Evolutionary conservation across 2,329 filamentous ascomycete genomes (phyloP).

Genomic region (Rosellinia necatrix): DNA sequence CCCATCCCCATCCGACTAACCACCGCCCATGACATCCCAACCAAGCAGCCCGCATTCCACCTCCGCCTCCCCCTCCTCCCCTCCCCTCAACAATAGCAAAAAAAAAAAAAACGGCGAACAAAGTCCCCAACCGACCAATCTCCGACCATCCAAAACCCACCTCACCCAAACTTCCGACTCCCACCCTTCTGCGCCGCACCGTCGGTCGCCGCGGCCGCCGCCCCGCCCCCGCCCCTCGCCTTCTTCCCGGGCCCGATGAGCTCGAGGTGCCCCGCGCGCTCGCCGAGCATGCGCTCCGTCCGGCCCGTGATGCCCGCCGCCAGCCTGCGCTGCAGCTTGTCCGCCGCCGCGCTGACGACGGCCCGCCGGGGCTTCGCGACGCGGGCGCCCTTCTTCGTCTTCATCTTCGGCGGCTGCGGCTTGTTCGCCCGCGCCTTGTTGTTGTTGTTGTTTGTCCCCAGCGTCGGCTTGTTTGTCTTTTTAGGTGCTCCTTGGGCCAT

Average conservation of each 20-base stretch:
- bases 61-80: too few species aligned
- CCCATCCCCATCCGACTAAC: background rate
- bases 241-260: constrained; percentile 57
- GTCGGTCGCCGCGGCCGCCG: too few species aligned
- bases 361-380: constrained; percentile 51
- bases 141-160: background rate
- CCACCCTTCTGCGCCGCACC: constrained; percentile 49
- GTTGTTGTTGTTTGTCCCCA: too few species aligned
- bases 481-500: constrained; percentile 64
- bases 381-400: constrained; percentile 40
- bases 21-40: too few species aligned
- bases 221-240: constrained; percentile 41
- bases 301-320: constrained; percentile 57
- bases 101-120: too few species aligned
- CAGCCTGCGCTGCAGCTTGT: constrained; percentile 61
- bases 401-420: constrained; percentile 46
- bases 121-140: background rate
- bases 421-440: constrained; percentile 55
- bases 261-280: constrained; percentile 64
- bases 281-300: constrained; percentile 63
- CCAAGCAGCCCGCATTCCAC: too few species aligned
- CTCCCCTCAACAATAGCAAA: too few species aligned
- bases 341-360: too few species aligned
- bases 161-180: constrained; percentile 60
- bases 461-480: constrained; percentile 48